Evolutionary conservation across 768 basidiomycete species (phyloP).

Genomic region (Crepidotus variabilis): DNA sequence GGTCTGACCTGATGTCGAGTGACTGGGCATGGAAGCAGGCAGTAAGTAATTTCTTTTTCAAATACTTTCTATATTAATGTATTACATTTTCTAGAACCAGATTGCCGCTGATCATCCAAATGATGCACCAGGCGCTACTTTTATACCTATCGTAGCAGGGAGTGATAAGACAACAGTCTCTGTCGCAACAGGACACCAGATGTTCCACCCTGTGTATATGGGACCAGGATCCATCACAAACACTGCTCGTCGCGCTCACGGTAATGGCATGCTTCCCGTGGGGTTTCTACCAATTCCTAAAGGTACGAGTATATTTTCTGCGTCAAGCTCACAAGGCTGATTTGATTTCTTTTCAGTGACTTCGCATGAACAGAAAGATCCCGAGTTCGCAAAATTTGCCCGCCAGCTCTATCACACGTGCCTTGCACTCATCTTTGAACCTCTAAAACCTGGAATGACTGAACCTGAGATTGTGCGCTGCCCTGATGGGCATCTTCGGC

Average conservation of each 20-base stretch:
- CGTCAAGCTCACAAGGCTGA: too few relatives aligned
- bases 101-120: conserved; percentile 18
- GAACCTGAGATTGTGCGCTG: conserved; percentile 16
- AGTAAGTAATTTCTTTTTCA: conserved; percentile 19
- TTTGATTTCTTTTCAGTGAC: background rate
- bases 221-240: conserved; percentile 29
- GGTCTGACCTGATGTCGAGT: conserved; percentile 35
- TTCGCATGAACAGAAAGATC: conserved; percentile 7
- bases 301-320: conserved; percentile 3
- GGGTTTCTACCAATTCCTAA: conserved; percentile 22
- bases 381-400: conserved; percentile 21
- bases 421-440: conserved; percentile 16
- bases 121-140: conserved; percentile 21
- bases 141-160: conserved; percentile 29
- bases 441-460: conserved; percentile 21
- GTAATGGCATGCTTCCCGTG: conserved; percentile 21
- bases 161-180: conserved; percentile 36
- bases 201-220: conserved; percentile 30
- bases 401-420: conserved; percentile 26
- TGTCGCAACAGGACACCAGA: conserved; percentile 31
- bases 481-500: conserved; percentile 26
- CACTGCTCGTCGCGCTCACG: conserved; percentile 23
- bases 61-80: background rate
- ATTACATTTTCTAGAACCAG: conserved; percentile 5
- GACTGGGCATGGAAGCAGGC: conserved; percentile 37